Evolutionary conservation across 805 yeast genomes (phyloP).

Genomic region (Limtongia smithiae): DNA sequence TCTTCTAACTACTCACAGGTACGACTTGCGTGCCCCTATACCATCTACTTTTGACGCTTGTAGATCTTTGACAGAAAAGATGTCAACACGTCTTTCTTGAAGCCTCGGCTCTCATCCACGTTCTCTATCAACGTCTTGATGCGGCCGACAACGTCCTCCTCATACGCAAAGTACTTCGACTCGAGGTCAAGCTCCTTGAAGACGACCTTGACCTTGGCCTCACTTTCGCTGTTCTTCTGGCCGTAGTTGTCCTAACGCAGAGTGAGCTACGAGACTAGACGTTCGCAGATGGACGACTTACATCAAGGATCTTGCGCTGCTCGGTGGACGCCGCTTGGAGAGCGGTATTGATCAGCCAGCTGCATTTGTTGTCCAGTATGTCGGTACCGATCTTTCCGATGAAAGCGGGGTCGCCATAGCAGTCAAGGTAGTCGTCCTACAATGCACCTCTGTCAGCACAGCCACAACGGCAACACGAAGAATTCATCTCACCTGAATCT

Average conservation of each 20-base stretch:
- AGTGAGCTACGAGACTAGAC: no score
- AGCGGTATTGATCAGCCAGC: constrained; percentile 96
- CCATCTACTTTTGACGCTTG: constrained; percentile 75
- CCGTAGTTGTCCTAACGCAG: constrained; percentile 71
- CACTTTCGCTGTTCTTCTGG: constrained; percentile 64
- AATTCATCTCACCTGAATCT: constrained; percentile 56
- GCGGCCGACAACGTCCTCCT: constrained; percentile 67
- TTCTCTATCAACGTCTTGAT: constrained; percentile 61
- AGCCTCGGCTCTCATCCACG: constrained; percentile 89
- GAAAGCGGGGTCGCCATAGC: constrained; percentile 95
- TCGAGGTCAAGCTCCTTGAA: constrained; percentile 73
- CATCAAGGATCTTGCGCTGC: constrained; percentile 79
- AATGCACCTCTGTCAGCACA: not conserved
- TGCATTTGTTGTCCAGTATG: constrained; percentile 96
- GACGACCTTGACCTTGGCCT: constrained; percentile 65
- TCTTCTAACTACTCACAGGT: no score
- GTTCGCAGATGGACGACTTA: no score
- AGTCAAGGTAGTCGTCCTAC: constrained; percentile 85
- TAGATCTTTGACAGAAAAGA: constrained; percentile 86
- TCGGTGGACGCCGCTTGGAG: constrained; percentile 70
- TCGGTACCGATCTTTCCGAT: constrained; percentile 99
- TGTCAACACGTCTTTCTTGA: constrained; percentile 79
- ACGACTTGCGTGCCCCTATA: no score
- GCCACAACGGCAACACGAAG: no score
- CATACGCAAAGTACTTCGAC: constrained; percentile 70